phyloP scores from a whole-genome alignment of 192 early-diverging fungal genomes.

The Rhizoclosmatium sp. region DNA sequence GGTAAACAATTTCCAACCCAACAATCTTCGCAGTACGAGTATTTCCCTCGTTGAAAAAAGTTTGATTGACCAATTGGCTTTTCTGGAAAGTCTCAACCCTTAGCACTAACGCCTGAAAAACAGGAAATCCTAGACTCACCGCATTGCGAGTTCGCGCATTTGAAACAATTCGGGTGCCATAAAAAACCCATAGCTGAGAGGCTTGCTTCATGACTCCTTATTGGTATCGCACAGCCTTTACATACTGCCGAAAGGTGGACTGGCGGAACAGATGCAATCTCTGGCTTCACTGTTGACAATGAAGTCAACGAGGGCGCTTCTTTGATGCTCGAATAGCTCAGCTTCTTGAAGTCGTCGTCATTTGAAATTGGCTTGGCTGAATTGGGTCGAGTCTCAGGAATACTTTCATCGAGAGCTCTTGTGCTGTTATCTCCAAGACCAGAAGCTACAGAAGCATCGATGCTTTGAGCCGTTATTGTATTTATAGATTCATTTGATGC shows the following conservation, averaged over 20 bases:
- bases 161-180: conserved; percentile 33
- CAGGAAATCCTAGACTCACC: neutral
- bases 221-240: conserved; percentile 22
- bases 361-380: neutral
- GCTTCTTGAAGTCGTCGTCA: neutral
- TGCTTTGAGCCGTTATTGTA: neutral
- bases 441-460: neutral
- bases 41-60: conserved; percentile 33
- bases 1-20: conserved; percentile 27
- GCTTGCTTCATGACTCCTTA: neutral
- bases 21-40: conserved; percentile 31
- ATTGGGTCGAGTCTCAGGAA: neutral
- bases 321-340: neutral
- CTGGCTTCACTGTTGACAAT: conserved; percentile 5
- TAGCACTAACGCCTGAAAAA: neutral
- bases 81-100: neutral
- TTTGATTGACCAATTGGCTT: conserved; percentile 28
- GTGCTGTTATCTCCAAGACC: no score
- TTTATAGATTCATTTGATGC: no score
- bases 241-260: conserved; percentile 3
- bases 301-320: conserved; percentile 13
- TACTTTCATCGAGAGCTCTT: neutral
- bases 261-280: neutral
- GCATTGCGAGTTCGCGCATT: conserved; percentile 35
- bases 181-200: conserved; percentile 31